A percentile compares a stretch with the other conserved stretches of the same genome.
Evolutionary conservation across 257 asterid genomes (phyloP).

Genomic region (Buddleja alternifolia): DNA sequence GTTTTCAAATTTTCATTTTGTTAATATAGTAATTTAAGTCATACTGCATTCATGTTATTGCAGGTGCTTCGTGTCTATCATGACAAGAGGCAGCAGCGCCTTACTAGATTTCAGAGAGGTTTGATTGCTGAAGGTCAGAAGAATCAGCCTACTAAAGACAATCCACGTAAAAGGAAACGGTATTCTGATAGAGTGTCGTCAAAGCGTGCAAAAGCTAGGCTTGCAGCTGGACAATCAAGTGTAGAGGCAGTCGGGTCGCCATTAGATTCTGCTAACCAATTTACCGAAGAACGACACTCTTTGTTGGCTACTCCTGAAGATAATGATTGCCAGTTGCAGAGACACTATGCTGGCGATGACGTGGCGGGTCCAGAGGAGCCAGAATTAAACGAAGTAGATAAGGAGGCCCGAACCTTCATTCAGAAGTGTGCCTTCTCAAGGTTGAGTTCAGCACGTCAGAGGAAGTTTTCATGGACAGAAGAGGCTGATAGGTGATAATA

Average conservation of each 20-base stretch:
- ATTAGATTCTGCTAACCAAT: conserved; percentile 42
- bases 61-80: conserved; percentile 87
- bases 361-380: conserved; percentile 39
- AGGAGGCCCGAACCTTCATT: conserved; percentile 42
- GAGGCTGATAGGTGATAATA: conserved; percentile 79
- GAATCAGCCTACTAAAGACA: conserved; percentile 39
- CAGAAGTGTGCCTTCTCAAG: conserved; percentile 59
- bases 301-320: conserved; percentile 36
- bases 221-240: conserved; percentile 42
- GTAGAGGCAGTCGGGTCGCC: conserved; percentile 35
- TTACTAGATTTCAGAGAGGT: conserved; percentile 49
- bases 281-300: conserved; percentile 41
- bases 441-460: conserved; percentile 53
- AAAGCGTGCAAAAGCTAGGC: conserved; percentile 40
- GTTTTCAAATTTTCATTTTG: no score
- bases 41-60: conserved; percentile 23
- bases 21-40: no score
- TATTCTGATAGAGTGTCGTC: conserved; percentile 41
- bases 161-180: conserved; percentile 59
- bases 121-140: conserved; percentile 42
- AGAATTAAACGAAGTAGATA: conserved; percentile 52
- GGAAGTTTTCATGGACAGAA: conserved; percentile 81
- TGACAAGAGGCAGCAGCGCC: conserved; percentile 60
- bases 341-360: conserved; percentile 36
- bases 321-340: conserved; percentile 40